phyloP scores from a whole-genome alignment of 2,329 filamentous ascomycete species.

The Talaromyces sp. region DNA sequence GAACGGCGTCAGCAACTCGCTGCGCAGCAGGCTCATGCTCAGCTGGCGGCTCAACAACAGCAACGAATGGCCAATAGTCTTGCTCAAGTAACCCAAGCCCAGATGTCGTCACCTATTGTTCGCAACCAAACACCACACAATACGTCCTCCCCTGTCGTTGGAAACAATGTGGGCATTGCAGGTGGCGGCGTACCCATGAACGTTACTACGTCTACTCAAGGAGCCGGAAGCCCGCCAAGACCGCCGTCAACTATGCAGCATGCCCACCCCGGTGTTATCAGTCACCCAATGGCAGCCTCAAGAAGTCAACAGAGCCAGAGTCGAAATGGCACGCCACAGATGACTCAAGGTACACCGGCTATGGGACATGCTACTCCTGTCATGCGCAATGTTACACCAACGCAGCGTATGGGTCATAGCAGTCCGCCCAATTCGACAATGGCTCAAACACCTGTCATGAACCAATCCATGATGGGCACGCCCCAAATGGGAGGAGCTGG shows the following conservation, averaged over 20 bases:
- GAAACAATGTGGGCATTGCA: constrained; percentile 33
- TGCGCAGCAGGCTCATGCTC: constrained; percentile 42
- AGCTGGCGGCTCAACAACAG: constrained; percentile 40
- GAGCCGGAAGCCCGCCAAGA: constrained; percentile 41
- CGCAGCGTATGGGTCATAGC: constrained; percentile 41
- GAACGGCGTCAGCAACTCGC: constrained; percentile 35
- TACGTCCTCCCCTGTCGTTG: constrained; percentile 41
- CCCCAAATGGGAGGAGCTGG: constrained; percentile 33
- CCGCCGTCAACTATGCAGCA: constrained; percentile 44
- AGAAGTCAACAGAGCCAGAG: constrained; percentile 44
- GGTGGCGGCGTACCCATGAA: constrained; percentile 38
- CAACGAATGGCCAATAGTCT: constrained; percentile 46
- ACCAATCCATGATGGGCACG: constrained; percentile 35
- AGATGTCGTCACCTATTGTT: constrained; percentile 43
- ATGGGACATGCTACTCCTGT: constrained; percentile 44
- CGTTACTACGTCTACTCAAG: constrained; percentile 40
- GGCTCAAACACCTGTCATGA: constrained; percentile 42
- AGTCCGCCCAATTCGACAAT: constrained; percentile 40
- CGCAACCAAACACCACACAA: constrained; percentile 44
- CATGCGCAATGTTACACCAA: constrained; percentile 44
- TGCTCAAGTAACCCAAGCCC: constrained; percentile 30
- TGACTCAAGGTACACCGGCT: constrained; percentile 42
- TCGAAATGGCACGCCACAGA: constrained; percentile 44
- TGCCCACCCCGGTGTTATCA: constrained; percentile 41
- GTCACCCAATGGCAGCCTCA: constrained; percentile 41